phyloP scores from a whole-genome alignment of 257 asterid species.

The Plantago elongata region DNA sequence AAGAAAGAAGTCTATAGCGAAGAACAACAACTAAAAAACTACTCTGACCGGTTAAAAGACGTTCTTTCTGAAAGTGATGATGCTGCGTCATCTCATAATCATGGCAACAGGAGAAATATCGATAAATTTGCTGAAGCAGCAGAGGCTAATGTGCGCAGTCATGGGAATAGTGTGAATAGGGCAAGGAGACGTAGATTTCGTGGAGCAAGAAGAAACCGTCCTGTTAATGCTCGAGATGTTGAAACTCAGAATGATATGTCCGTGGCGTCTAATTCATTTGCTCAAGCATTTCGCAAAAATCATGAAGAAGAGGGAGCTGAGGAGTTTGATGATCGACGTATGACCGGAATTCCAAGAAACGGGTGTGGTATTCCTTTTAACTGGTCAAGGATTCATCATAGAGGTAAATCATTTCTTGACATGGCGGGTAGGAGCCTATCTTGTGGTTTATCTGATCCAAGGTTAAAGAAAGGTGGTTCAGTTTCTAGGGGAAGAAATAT shows the following conservation, averaged over 20 bases:
- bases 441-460: slow-evolving; percentile 83
- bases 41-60: slow-evolving; percentile 55
- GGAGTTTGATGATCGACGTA: slow-evolving; percentile 37
- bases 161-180: slow-evolving; percentile 36
- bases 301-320: slow-evolving; percentile 36
- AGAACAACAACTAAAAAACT: slow-evolving; percentile 42
- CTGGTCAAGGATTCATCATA: slow-evolving; percentile 86
- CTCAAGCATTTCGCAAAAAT: slow-evolving; percentile 36
- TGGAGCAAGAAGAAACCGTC: slow-evolving; percentile 60
- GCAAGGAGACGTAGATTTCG: slow-evolving; percentile 74
- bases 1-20: slow-evolving; percentile 29
- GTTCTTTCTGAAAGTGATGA: slow-evolving; percentile 52
- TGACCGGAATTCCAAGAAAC: slow-evolving; percentile 46
- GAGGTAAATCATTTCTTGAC: slow-evolving; percentile 88
- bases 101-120: slow-evolving; percentile 30
- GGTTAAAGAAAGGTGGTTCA: slow-evolving; percentile 46
- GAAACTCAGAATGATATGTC: slow-evolving; percentile 67
- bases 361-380: slow-evolving; percentile 96
- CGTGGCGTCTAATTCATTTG: slow-evolving; percentile 80
- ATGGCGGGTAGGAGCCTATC: slow-evolving; percentile 87
- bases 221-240: slow-evolving; percentile 42
- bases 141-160: slow-evolving; percentile 30
- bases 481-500: slow-evolving; percentile 30
- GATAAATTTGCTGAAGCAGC: slow-evolving; percentile 36
- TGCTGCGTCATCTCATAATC: slow-evolving; percentile 47